A percentile compares a stretch with the other conserved stretches of the same genome.
These are phyloP conservation scores for Populus nigra DNA, from an alignment of 345 rosid genomes.

Conservation along the genomic window DNA sequence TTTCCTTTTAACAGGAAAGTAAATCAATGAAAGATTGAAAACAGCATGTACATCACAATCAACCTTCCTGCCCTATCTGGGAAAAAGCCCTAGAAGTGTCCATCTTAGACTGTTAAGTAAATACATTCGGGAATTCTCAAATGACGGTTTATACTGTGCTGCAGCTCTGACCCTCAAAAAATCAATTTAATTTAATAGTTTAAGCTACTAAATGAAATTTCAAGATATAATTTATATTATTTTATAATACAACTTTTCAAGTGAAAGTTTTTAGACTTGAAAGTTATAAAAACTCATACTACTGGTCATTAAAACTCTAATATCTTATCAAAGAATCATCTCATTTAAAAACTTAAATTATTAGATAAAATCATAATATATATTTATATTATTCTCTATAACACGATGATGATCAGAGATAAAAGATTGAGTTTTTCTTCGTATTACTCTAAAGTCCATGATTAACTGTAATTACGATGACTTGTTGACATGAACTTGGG, in stretches of 20 bases:
- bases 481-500: neutral
- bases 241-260: no score
- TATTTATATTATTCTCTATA: no score
- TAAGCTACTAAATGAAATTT: accelerated
- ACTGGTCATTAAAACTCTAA: no score
- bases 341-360: no score
- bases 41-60: neutral
- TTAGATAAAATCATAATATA: no score
- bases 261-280: no score
- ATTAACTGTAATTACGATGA: neutral
- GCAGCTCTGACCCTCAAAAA: no score
- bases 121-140: neutral
- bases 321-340: no score
- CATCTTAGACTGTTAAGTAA: neutral
- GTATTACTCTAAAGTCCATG: neutral
- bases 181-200: no score
- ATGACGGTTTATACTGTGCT: no score
- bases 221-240: no score
- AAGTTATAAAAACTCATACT: accelerated
- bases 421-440: neutral
- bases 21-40: neutral
- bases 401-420: neutral
- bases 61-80: neutral
- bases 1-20: no score
- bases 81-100: neutral